phyloP scores from a whole-genome alignment of 164 flowering plant species.

The Vitis labrusca region DNA sequence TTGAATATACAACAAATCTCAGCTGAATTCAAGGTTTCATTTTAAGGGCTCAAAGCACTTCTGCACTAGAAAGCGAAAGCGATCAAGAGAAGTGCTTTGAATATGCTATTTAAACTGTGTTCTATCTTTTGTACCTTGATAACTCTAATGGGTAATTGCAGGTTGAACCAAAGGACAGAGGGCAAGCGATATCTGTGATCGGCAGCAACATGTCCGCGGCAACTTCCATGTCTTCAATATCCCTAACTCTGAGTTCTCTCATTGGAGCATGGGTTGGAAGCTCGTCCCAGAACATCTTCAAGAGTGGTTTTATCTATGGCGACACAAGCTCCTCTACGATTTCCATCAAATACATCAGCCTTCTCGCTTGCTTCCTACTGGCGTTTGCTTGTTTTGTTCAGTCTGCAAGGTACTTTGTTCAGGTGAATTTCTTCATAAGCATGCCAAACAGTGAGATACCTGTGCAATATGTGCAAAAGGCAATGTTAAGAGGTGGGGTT shows the following conservation, averaged over 20 bases:
- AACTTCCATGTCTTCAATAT: slow-evolving; percentile 48
- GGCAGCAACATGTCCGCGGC: slow-evolving; percentile 51
- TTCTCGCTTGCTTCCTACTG: slow-evolving; percentile 53
- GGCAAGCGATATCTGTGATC: slow-evolving; percentile 39
- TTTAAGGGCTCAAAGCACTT: too few relatives aligned
- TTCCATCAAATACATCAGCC: slow-evolving; percentile 50
- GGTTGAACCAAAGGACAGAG: slow-evolving; percentile 36
- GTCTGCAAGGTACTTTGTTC: slow-evolving; percentile 47
- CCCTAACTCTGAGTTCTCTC: slow-evolving; percentile 54
- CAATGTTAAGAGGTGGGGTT: slow-evolving; percentile 47
- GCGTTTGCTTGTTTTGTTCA: slow-evolving; percentile 64
- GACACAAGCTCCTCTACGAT: slow-evolving; percentile 42
- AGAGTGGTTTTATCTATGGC: slow-evolving; percentile 43
- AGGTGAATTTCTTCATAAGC: slow-evolving; percentile 61
- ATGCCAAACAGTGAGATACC: slow-evolving; percentile 58
- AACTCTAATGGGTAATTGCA: slow-evolving; percentile 10
- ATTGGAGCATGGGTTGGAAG: slow-evolving; percentile 69
- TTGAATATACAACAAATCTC: not conserved
- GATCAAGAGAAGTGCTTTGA: not conserved
- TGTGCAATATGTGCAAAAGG: slow-evolving; percentile 31
- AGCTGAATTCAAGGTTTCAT: too few relatives aligned
- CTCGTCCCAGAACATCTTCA: slow-evolving; percentile 36
- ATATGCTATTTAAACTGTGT: not conserved
- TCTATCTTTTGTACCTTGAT: not conserved
- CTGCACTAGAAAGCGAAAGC: too few relatives aligned